Base-by-base conservation (phyloP, 129 eudicot genomes). In the Heracleum sosnowskyi region DNA sequence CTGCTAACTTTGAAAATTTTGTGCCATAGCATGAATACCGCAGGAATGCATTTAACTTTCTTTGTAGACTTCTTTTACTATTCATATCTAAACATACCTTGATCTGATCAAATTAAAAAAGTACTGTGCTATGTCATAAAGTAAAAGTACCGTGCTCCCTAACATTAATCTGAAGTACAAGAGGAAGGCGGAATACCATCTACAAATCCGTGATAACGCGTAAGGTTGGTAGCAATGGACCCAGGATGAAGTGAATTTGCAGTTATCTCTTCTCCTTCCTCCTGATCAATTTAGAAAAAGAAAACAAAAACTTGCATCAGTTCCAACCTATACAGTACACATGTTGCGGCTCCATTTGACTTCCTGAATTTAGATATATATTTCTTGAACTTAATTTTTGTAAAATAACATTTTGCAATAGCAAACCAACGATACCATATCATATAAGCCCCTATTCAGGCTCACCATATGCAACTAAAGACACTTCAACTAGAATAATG, bases 181-280 rank as follows among this genome's bases (percentile, higher is more conserved):
- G 34, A 60, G 68, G 4, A 69, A 69, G 42, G 28, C 60, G 33
- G 57, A 53, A 72, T 77, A 90, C 98, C 89, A n/a, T 89, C 89
- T 40, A 93, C 11, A 68, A 87, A 40, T 29, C 78, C 75, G 70
- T 82, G 93, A 79, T 90, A 89, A 60, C 96, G 90, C 37, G 86
- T 68, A 81, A 93, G 90, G 84, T 90, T 93, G 51, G 96, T 93
- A 53, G 93, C 83, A 71, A 89, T 89, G 53, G 82, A 76, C 47
- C 94, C 94, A 26, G 94, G 94, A 83, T 89, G 94, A 49, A 89
- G 88, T 35, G 91, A 87, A 63, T 87, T 89, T 24, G 86, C 91
- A 55, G 91, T 87, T 76, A 89, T 53, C 17, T 85, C 84, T 47
- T 79, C 86, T 70, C 88, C 84, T 24, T 75, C 89, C n/a, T n/a